phyloP scores from a whole-genome alignment of 441 rosid genomes.

The Raphanus hybrid region DNA sequence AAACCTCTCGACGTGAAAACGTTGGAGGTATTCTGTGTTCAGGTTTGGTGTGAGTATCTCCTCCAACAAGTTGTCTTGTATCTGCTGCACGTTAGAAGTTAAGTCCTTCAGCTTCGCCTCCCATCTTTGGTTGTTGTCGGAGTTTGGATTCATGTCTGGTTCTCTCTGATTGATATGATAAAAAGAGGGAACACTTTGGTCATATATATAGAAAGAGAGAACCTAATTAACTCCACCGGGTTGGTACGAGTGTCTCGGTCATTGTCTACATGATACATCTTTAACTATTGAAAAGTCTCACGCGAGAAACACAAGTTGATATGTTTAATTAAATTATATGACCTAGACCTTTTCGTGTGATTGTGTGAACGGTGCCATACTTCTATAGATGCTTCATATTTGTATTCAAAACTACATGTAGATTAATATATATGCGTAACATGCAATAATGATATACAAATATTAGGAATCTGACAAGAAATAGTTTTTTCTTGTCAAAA shows the following conservation, averaged over 20 bases:
- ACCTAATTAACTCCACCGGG: not conserved
- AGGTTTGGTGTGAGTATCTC: constrained; percentile 54
- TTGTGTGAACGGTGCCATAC: constrained; percentile 21
- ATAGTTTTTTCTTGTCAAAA: not conserved
- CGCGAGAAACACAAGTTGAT: constrained; percentile 7
- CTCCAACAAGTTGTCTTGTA: constrained; percentile 51
- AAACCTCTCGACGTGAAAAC: constrained; percentile 46
- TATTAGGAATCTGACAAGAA: constrained; percentile 1
- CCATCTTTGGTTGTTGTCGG: constrained; percentile 47
- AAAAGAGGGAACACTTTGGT: constrained; percentile 8
- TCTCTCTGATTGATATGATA: constrained; percentile 22
- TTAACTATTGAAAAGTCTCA: constrained; percentile 5
- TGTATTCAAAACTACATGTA: not conserved
- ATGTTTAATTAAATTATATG: constrained; percentile 3
- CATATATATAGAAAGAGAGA: constrained; percentile 25
- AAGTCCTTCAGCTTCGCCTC: constrained; percentile 57
- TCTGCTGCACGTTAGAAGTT: constrained; percentile 54
- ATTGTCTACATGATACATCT: constrained; percentile 4
- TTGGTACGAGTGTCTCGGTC: constrained; percentile 18
- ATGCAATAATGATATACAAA: not conserved
- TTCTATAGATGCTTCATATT: not conserved
- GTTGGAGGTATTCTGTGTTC: constrained; percentile 55
- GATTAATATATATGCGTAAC: not conserved
- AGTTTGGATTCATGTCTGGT: constrained; percentile 34
- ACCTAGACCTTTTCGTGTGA: constrained; percentile 27